Percentiles rank a stretch among this genome's conserved stretches.
These are phyloP conservation scores for Hyphopichia buzzinii DNA, from an alignment of 1,139 yeast genomes.

Conservation along the genomic window DNA sequence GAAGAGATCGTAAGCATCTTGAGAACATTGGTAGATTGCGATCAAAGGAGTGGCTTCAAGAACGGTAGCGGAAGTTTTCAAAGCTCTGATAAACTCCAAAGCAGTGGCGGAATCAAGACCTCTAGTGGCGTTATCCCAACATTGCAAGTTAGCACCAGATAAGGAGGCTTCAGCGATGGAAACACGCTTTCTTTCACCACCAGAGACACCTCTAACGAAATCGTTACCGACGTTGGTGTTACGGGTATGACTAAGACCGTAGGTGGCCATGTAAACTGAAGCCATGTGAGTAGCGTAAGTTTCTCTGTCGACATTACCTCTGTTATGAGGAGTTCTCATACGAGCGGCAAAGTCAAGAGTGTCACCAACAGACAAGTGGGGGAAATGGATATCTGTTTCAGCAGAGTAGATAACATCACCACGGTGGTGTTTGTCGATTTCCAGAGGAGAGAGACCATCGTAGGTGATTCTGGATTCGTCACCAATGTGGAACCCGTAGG, in stretches of 20 bases:
- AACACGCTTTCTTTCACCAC: slow-evolving; percentile 47
- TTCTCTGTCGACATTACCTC: slow-evolving; percentile 37
- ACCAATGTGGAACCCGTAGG: slow-evolving; percentile 34
- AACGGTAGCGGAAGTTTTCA: slow-evolving; percentile 61
- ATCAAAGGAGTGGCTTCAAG: slow-evolving; percentile 62
- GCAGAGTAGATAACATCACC: slow-evolving; percentile 53
- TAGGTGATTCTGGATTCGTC: slow-evolving; percentile 33
- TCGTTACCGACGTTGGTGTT: slow-evolving; percentile 38
- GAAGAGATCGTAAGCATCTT: slow-evolving; percentile 66
- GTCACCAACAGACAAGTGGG: slow-evolving; percentile 51
- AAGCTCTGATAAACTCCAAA: slow-evolving; percentile 67
- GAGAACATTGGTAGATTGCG: slow-evolving; percentile 82
- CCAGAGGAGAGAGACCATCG: slow-evolving; percentile 49
- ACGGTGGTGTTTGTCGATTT: slow-evolving; percentile 45
- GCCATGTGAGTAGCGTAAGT: slow-evolving; percentile 43
- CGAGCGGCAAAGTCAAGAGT: slow-evolving; percentile 46
- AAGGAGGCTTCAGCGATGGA: slow-evolving; percentile 43
- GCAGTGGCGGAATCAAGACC: slow-evolving; percentile 64
- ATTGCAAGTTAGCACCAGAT: slow-evolving; percentile 40
- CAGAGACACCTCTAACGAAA: slow-evolving; percentile 39
- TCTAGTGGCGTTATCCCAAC: slow-evolving; percentile 66
- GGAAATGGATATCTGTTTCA: slow-evolving; percentile 53
- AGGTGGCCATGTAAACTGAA: slow-evolving; percentile 42
- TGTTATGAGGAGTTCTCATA: slow-evolving; percentile 40
- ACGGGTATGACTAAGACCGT: slow-evolving; percentile 35